Percentiles rank a stretch among this genome's conserved stretches.
Conservation (phyloP, 129 eudicot genomes). For the Cynara cardunculus region DNA sequence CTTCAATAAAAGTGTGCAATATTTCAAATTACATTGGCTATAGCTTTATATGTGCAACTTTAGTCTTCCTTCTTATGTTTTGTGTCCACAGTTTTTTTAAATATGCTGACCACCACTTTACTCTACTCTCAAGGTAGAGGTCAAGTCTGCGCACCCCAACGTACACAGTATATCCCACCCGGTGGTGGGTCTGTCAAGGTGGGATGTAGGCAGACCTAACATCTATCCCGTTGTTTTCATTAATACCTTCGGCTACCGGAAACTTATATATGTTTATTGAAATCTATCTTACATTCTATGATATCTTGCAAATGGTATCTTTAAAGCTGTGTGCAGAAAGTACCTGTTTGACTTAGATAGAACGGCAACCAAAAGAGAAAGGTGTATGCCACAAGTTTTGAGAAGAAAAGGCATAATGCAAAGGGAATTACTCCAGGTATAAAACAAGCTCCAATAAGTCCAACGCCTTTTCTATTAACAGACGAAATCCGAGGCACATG, state of each 20-base stretch:
- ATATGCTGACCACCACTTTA: too few relatives aligned
- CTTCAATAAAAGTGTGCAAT: too few relatives aligned
- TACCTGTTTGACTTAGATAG: conserved; percentile 94
- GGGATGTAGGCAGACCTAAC: too few relatives aligned
- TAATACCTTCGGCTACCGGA: not conserved
- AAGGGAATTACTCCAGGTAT: conserved; percentile 96
- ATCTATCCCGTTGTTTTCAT: not conserved
- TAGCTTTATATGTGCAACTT: too few relatives aligned
- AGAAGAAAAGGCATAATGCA: conserved; percentile 85
- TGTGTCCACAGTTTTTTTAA: too few relatives aligned
- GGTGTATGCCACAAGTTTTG: conserved; percentile 93
- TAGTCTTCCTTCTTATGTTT: too few relatives aligned
- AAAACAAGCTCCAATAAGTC: conserved; percentile 67
- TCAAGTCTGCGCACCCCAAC: too few relatives aligned
- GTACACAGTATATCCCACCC: too few relatives aligned
- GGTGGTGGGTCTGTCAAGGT: too few relatives aligned
- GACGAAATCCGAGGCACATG: conserved; percentile 13
- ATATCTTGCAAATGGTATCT: not conserved
- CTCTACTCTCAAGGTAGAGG: too few relatives aligned
- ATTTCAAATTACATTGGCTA: too few relatives aligned
- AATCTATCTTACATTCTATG: not conserved
- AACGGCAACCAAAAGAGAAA: conserved; percentile 92
- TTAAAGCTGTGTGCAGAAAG: not conserved
- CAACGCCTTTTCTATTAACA: conserved; percentile 50
- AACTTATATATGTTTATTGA: not conserved